Percentiles rank a stretch among this genome's conserved stretches.
Evolutionary conservation across 768 basidiomycete genomes (phyloP).

Genomic region (Pulveroboletus sp.): DNA sequence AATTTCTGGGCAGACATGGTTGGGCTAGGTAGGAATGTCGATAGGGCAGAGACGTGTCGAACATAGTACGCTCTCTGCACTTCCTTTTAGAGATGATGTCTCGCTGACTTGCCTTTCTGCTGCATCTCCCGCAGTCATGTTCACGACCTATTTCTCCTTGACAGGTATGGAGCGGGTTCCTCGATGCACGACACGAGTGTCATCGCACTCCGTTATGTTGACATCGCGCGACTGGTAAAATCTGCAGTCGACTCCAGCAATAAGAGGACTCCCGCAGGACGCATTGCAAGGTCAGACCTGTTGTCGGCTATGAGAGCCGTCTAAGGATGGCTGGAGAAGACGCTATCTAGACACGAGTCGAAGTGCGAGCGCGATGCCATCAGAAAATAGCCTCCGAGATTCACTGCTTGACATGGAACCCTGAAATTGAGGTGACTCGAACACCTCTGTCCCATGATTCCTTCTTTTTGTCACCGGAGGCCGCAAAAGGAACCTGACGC

Average conservation of each 20-base stretch:
- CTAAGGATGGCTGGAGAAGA: neutral
- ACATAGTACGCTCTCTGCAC: conserved; percentile 1
- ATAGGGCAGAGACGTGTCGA: neutral
- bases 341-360: neutral
- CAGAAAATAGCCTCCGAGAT: neutral
- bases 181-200: neutral
- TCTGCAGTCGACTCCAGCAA: neutral
- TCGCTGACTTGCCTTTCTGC: no score
- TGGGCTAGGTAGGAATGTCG: neutral
- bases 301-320: neutral
- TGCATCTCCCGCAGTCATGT: no score
- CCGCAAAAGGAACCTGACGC: neutral
- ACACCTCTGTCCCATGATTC: neutral
- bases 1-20: neutral
- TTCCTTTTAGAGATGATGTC: neutral
- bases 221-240: conserved; percentile 7
- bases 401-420: neutral
- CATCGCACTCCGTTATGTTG: no score
- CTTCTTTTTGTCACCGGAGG: conserved; percentile 11
- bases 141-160: neutral
- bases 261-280: neutral
- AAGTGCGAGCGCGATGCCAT: neutral
- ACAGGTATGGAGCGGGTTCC: neutral
- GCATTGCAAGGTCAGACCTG: neutral
- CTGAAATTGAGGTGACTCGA: neutral